A percentile compares a stretch with the other conserved stretches of the same genome.
phyloP scores from a whole-genome alignment of 129 eudicot species.

The Erigeron canadensis region DNA sequence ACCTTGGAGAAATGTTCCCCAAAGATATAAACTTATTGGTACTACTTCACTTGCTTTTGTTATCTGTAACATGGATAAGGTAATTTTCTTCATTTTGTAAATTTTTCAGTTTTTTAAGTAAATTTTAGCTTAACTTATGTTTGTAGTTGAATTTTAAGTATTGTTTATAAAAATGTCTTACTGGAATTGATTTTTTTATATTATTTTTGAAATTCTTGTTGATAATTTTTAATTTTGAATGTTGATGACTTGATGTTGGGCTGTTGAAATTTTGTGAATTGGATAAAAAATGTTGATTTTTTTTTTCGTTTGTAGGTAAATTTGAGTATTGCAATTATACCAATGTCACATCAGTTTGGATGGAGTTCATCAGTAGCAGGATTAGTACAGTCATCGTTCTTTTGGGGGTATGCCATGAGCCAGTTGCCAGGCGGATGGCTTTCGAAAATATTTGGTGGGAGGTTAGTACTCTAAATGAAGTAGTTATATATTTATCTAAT shows the following conservation, averaged over 20 bases:
- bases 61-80: conserved; percentile 98
- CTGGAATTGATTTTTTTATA: neutral
- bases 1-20: conserved; percentile 84
- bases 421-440: conserved; percentile 99
- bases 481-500: neutral
- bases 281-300: neutral
- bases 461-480: conserved; percentile 56
- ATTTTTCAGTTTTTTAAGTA: neutral
- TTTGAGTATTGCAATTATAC: conserved; percentile 96
- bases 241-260: neutral
- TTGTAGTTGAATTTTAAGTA: neutral
- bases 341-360: conserved; percentile 94
- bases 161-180: no score
- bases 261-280: neutral
- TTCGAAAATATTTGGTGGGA: conserved; percentile 88
- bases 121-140: neutral
- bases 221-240: neutral
- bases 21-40: conserved; percentile 84
- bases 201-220: neutral
- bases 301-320: conserved; percentile 51
- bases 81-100: conserved; percentile 11
- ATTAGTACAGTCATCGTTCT: conserved; percentile 93
- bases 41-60: conserved; percentile 93
- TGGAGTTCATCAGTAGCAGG: conserved; percentile 97
- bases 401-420: conserved; percentile 98